phyloP scores from a whole-genome alignment of 148 eudicot genomes.

The Dysphania ambrosioides region DNA sequence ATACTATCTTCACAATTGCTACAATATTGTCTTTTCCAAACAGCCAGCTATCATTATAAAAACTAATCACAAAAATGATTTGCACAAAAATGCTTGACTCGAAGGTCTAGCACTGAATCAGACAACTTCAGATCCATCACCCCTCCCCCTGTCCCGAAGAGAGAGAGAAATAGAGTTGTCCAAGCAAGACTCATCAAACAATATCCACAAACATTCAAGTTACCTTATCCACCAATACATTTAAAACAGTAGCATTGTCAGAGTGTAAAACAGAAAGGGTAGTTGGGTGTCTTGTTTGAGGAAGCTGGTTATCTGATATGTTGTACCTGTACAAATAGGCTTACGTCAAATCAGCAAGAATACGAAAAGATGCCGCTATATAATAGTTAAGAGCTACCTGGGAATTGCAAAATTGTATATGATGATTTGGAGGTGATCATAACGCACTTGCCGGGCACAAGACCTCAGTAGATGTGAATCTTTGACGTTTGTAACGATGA shows the following conservation, averaged over 20 bases:
- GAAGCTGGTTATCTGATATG: slow-evolving; percentile 69
- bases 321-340: slow-evolving; percentile 62
- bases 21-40: neutral
- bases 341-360: neutral
- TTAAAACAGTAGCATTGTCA: slow-evolving; percentile 68
- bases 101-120: neutral
- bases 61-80: no score
- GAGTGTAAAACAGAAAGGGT: slow-evolving; percentile 60
- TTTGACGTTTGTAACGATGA: slow-evolving; percentile 82
- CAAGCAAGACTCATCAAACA: neutral
- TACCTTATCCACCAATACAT: slow-evolving; percentile 91
- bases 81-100: no score
- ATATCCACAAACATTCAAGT: slow-evolving; percentile 6
- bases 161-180: neutral
- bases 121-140: neutral
- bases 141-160: neutral
- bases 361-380: neutral
- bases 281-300: slow-evolving; percentile 78
- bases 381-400: slow-evolving; percentile 39
- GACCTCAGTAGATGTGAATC: slow-evolving; percentile 63
- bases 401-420: slow-evolving; percentile 78
- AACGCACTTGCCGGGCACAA: slow-evolving; percentile 72
- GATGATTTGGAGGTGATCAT: slow-evolving; percentile 57
- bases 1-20: neutral
- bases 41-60: no score